phyloP scores from a whole-genome alignment of 768 basidiomycete species.

The Auriscalpium microsporum region DNA sequence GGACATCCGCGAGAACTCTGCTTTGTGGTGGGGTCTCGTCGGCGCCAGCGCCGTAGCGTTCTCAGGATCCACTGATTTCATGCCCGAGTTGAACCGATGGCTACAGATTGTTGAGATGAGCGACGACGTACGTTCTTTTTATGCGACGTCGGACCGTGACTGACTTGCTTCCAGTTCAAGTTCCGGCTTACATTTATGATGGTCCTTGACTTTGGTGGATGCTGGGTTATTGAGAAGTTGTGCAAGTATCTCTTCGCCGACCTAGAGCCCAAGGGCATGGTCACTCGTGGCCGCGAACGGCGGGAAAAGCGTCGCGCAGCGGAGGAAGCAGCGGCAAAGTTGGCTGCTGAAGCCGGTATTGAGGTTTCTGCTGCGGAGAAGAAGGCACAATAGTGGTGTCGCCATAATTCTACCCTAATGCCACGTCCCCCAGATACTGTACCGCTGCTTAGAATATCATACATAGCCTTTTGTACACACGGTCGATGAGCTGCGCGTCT shows the following conservation, averaged over 20 bases:
- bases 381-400: conserved; percentile 25
- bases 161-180: conserved; percentile 64
- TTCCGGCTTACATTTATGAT: conserved; percentile 68
- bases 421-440: conserved; percentile 1
- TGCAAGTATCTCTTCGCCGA: conserved; percentile 88
- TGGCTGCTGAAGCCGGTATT: conserved; percentile 11
- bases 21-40: conserved; percentile 88
- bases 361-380: conserved; percentile 22
- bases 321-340: conserved; percentile 25
- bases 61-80: conserved; percentile 86
- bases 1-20: conserved; percentile 90
- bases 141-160: not conserved
- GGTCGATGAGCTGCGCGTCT: too few species aligned
- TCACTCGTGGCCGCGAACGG: conserved; percentile 78
- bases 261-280: conserved; percentile 75
- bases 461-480: too few species aligned
- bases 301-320: conserved; percentile 51
- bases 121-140: conserved; percentile 40
- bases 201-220: conserved; percentile 83
- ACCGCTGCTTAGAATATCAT: not conserved
- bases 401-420: not conserved
- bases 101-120: conserved; percentile 94
- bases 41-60: conserved; percentile 88
- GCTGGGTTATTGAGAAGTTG: conserved; percentile 70
- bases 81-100: conserved; percentile 95